Evolutionary conservation across 1,139 yeast genomes (phyloP).

Genomic region (Pichia sp.): DNA sequence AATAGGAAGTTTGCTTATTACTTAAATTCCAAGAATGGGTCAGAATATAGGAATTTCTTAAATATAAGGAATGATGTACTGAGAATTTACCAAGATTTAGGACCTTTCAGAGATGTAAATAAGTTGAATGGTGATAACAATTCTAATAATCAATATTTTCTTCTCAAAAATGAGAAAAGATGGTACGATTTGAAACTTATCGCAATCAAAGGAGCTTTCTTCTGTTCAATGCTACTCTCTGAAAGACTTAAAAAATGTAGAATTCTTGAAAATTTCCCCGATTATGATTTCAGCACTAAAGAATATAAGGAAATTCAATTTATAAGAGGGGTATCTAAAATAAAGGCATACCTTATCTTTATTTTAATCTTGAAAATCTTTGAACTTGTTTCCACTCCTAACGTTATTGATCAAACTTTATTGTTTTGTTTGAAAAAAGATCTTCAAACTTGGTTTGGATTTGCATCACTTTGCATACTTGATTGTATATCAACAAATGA

Average conservation of each 20-base stretch:
- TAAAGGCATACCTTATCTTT: not conserved
- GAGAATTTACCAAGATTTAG: not conserved
- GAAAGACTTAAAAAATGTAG: not conserved
- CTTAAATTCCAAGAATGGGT: conserved; percentile 1
- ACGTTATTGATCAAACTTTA: conserved; percentile 47
- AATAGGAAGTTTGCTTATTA: conserved; percentile 1
- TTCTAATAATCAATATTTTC: not conserved
- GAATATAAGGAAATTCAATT: conserved; percentile 1
- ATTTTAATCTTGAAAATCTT: conserved; percentile 27
- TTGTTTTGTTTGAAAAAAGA: not conserved
- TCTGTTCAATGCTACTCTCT: not conserved
- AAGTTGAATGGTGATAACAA: not conserved
- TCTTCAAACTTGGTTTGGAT: conserved; percentile 2
- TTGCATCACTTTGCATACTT: conserved; percentile 1
- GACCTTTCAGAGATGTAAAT: not conserved
- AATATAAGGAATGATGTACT: not conserved
- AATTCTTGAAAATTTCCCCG: not conserved
- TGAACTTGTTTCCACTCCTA: conserved; percentile 43
- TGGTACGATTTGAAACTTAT: not conserved
- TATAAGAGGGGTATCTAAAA: not conserved
- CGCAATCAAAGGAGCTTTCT: not conserved
- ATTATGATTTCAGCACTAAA: not conserved
- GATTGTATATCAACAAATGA: not conserved
- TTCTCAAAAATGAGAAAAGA: not conserved
- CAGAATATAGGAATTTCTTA: conserved; percentile 1